phyloP scores from a whole-genome alignment of 129 eudicot species.

The Saposhnikovia divaricata region DNA sequence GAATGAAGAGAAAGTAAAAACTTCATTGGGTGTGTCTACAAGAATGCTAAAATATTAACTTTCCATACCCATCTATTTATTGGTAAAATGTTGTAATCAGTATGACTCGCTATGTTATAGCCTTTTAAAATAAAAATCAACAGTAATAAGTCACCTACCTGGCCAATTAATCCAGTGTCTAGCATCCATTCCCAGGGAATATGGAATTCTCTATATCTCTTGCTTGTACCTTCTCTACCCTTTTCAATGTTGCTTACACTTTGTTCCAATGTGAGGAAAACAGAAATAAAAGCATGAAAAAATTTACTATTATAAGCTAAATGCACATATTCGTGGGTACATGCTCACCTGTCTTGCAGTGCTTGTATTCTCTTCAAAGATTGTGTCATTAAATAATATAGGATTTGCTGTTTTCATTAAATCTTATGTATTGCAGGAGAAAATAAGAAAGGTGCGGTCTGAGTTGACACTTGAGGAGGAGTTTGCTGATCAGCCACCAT shows the following conservation, averaged over 20 bases:
- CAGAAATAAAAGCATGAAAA: not conserved
- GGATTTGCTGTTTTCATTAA: too few relatives aligned
- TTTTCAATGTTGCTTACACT: constrained; percentile 54
- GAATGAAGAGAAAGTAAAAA: too few relatives aligned
- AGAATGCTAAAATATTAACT: too few relatives aligned
- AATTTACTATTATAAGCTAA: not conserved
- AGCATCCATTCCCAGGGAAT: constrained; percentile 89
- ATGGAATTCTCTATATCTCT: constrained; percentile 57
- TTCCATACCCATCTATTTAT: constrained; percentile 4
- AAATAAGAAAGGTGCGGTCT: too few relatives aligned
- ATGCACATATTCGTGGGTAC: constrained; percentile 15
- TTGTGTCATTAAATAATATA: too few relatives aligned
- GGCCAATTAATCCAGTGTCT: constrained; percentile 60
- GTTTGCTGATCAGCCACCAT: too few relatives aligned
- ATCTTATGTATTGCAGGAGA: too few relatives aligned
- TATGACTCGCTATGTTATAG: constrained; percentile 14
- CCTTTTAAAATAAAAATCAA: constrained; percentile 1
- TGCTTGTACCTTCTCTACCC: constrained; percentile 60
- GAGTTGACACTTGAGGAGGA: too few relatives aligned
- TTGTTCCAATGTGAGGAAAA: constrained; percentile 48
- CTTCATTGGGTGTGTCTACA: too few relatives aligned
- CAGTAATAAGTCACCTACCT: constrained; percentile 41
- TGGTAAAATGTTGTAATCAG: constrained; percentile 8
- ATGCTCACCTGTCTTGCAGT: constrained; percentile 68
- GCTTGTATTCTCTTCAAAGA: too few relatives aligned